These are phyloP conservation scores for Globisporangium yorkense DNA, from an alignment of 352 stramenopile species.

Conservation along the genomic window DNA sequence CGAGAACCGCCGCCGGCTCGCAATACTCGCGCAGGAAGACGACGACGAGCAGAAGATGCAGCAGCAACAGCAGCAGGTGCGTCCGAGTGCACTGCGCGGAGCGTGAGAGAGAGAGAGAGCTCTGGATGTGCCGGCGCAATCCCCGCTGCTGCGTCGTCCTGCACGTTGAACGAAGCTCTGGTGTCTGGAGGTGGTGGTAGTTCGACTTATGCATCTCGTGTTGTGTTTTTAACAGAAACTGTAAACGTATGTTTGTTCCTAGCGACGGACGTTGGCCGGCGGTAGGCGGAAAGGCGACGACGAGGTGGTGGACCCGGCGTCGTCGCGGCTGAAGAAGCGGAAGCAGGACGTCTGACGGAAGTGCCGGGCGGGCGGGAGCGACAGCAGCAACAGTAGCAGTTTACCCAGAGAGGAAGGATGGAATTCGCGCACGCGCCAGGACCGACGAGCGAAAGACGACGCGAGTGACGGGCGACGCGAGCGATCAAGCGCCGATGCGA, in stretches of 20 bases:
- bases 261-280: slow-evolving; percentile 72
- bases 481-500: slow-evolving; percentile 4
- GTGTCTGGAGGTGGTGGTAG: slow-evolving; percentile 30
- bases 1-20: slow-evolving; percentile 75
- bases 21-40: slow-evolving; percentile 75
- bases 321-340: slow-evolving; percentile 64
- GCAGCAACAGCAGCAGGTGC: slow-evolving; percentile 49
- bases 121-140: background rate
- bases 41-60: slow-evolving; percentile 68
- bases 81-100: slow-evolving; percentile 12
- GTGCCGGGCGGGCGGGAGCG: background rate
- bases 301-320: slow-evolving; percentile 25
- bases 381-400: slow-evolving; percentile 2
- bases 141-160: too few species aligned
- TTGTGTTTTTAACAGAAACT: slow-evolving; percentile 90
- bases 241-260: slow-evolving; percentile 85
- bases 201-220: slow-evolving; percentile 82
- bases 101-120: slow-evolving; percentile 1
- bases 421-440: slow-evolving; percentile 4
- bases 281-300: slow-evolving; percentile 68
- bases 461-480: background rate
- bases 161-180: background rate
- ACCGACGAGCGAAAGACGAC: background rate
- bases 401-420: slow-evolving; percentile 4
- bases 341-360: slow-evolving; percentile 55